These are phyloP conservation scores for Termitomyces sp. DNA, from an alignment of 768 basidiomycete genomes.

Conservation along the genomic window DNA sequence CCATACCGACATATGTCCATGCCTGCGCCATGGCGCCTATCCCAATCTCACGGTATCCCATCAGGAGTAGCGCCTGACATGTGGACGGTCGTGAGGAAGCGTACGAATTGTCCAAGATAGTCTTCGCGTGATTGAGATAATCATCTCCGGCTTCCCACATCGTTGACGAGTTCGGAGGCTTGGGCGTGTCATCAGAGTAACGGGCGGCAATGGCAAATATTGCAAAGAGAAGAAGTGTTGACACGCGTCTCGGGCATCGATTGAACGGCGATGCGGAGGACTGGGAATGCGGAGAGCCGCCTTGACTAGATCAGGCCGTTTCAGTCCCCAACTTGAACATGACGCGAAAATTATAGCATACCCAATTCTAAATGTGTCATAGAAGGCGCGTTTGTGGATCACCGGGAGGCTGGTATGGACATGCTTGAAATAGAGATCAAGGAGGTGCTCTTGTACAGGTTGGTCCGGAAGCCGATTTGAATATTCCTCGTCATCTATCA, in stretches of 20 bases:
- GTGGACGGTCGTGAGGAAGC: conserved; percentile 70
- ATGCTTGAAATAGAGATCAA: conserved; percentile 75
- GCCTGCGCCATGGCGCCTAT: conserved; percentile 87
- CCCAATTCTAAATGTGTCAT: conserved; percentile 46
- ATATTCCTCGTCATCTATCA: conserved; percentile 30
- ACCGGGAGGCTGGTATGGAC: conserved; percentile 80
- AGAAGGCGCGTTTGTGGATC: conserved; percentile 64
- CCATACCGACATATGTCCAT: conserved; percentile 85
- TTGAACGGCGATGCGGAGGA: conserved; percentile 28
- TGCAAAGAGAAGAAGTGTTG: conserved; percentile 67
- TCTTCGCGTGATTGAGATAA: conserved; percentile 63
- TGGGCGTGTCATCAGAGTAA: conserved; percentile 38
- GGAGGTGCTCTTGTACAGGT: conserved; percentile 57
- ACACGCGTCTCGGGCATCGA: conserved; percentile 39
- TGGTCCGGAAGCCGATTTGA: conserved; percentile 46
- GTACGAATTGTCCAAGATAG: conserved; percentile 59
- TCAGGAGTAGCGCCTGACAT: conserved; percentile 72
- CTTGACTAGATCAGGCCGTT: conserved; percentile 17
- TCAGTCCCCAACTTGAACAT: not conserved
- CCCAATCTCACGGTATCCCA: conserved; percentile 83
- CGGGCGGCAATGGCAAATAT: conserved; percentile 84
- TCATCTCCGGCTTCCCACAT: conserved; percentile 84
- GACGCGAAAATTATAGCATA: conserved; percentile 14
- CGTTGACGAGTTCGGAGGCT: conserved; percentile 38
- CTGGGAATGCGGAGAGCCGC: conserved; percentile 14